Percentiles rank a stretch among this genome's conserved stretches.
Evolutionary conservation across 805 yeast genomes (phyloP).

Genomic region (Hanseniaspora lachancei): DNA sequence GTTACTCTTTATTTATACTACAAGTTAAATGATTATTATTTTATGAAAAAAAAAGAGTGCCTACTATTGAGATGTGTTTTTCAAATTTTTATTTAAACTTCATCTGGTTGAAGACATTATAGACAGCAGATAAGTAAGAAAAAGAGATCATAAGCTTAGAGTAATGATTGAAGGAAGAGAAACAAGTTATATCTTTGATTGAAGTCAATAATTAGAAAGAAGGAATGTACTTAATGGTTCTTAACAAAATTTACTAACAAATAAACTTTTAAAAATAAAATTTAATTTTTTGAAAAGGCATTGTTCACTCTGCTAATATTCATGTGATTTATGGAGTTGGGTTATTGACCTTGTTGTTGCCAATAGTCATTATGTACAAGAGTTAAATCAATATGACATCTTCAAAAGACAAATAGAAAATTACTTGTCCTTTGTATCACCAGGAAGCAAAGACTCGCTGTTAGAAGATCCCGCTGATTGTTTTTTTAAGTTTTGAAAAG

Average conservation of each 20-base stretch:
- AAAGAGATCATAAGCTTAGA: too few relatives aligned
- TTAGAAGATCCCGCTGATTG: background rate
- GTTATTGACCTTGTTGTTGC: background rate
- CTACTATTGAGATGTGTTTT: too few relatives aligned
- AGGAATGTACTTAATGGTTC: background rate
- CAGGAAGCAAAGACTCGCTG: constrained; percentile 15
- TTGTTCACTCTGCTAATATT: background rate
- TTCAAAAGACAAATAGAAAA: background rate
- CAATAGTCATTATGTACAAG: background rate
- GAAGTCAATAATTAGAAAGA: background rate
- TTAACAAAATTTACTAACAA: background rate
- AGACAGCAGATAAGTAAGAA: too few relatives aligned
- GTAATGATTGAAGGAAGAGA: too few relatives aligned
- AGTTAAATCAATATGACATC: background rate
- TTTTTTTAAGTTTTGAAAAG: constrained; percentile 13
- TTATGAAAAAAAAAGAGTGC: too few relatives aligned
- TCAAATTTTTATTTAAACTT: too few relatives aligned
- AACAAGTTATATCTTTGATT: background rate
- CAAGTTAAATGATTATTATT: background rate
- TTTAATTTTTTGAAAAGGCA: background rate
- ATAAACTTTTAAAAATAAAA: background rate
- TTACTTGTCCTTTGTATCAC: constrained; percentile 16
- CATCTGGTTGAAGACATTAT: too few relatives aligned
- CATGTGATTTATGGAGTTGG: background rate
- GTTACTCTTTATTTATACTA: background rate